Evolutionary conservation across 2,329 filamentous ascomycete species (phyloP), one percentile per base, ranked within the genome.

Genomic region (Xylariaceae sp.): DNA sequence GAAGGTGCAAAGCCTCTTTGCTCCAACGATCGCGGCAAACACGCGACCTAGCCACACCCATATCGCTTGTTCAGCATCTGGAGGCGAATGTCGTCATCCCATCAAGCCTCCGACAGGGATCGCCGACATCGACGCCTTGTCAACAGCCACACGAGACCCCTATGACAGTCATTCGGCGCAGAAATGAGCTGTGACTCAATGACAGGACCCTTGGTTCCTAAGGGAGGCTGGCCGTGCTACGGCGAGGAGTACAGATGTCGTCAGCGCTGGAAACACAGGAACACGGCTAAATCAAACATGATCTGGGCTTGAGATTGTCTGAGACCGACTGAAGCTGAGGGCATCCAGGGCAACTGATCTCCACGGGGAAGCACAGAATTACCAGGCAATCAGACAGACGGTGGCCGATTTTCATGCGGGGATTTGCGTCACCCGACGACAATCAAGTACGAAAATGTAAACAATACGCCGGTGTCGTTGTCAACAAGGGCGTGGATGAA

Each of bases 1-100:
- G 56, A 18, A 30, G 53, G 53, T 44, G 60, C 62, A 61, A 61
- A 61, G 61, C 58, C 61, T 63, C 58, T 23, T 15, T 58, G 58
- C 55, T 17, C 54, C 35, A 54, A 44, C 51, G 34, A 39, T 39
- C 39, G 60, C 54, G 59, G 53, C 34, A 49, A 45, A 50, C 48
- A 50, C 48, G 48, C 48, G 48, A 50, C 48, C 48, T 50, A 50
- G 7, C 48, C 48, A 30, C 48, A 50, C 17, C 9, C n/a, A 18
- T 51, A 17, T 49, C 49, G 44, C 45, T 23, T 35, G 34, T 42
- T 42, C 8, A 42, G 37, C 37, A 42, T 45, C 9, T 45, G 11
- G 49, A 4, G 42, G 50, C 44, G 11, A 42, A 57, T 51, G 45
- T 50, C 30, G 17, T 56, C 44, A 53, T 48, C 51, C 10, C 44